These are phyloP conservation scores for Nakataea oryzae DNA, from an alignment of 2,329 filamentous ascomycete genomes.

Conservation along the genomic window DNA sequence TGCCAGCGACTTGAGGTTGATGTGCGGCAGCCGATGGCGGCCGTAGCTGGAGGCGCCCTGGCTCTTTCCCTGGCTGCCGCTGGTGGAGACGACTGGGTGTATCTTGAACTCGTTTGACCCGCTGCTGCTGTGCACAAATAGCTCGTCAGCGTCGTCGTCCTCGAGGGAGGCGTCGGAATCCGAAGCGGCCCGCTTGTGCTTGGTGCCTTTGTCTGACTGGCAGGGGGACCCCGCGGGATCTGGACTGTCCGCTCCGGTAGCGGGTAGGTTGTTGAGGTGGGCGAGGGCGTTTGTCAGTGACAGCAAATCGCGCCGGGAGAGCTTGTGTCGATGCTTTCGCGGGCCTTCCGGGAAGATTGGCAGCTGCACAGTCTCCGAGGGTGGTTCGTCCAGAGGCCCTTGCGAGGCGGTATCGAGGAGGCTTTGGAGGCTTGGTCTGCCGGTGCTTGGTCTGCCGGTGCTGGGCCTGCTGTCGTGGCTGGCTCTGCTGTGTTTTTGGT, in stretches of 20 bases:
- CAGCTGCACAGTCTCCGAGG: not conserved
- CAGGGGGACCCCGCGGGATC: not conserved
- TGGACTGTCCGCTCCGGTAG: not conserved
- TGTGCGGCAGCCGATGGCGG: not conserved
- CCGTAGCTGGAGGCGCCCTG: not conserved
- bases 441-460: not conserved
- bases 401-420: not conserved
- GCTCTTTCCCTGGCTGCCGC: not conserved
- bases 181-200: not conserved
- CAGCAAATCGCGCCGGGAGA: not conserved
- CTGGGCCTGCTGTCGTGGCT: not conserved
- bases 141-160: not conserved
- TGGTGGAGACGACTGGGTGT: not conserved
- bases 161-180: not conserved
- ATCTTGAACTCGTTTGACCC: not conserved
- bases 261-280: not conserved
- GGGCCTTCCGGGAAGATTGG: no score
- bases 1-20: not conserved
- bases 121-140: not conserved
- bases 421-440: not conserved
- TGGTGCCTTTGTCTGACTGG: not conserved
- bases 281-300: not conserved
- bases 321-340: no score
- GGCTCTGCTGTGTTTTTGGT: not conserved
- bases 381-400: not conserved